Conservation (phyloP, 73 alveolate genomes). For the Stentor coeruleus region DNA sequence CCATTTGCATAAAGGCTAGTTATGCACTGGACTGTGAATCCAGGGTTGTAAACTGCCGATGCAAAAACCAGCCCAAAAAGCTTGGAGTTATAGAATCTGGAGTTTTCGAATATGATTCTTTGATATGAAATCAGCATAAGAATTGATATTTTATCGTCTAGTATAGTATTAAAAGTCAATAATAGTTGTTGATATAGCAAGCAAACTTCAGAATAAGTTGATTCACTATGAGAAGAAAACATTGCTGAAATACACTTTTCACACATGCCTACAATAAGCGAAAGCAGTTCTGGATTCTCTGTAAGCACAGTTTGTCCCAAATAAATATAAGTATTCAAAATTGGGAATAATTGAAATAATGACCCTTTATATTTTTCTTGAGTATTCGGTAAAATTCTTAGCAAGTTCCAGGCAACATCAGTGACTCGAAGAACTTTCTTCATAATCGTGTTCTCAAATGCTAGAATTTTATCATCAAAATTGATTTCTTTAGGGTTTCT, state of each 20-base stretch:
- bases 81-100: not conserved
- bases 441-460: not conserved
- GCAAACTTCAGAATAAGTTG: not conserved
- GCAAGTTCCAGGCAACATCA: not conserved
- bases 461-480: not conserved
- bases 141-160: not conserved
- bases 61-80: not conserved
- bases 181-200: not conserved
- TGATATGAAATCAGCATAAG: not conserved
- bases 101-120: not conserved
- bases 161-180: not conserved
- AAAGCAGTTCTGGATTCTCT: not conserved
- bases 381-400: not conserved
- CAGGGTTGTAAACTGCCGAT: not conserved
- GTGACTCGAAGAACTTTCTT: not conserved
- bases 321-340: not conserved
- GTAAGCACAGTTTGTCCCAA: not conserved
- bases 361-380: not conserved
- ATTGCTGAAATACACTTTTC: not conserved
- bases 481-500: not conserved
- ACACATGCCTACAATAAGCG: not conserved
- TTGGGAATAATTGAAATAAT: not conserved
- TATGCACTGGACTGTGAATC: not conserved
- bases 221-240: not conserved
- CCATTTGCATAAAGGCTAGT: not conserved